Evolutionary conservation across 257 asterid species (phyloP).

Genomic region (Galeopsis tetrahit): DNA sequence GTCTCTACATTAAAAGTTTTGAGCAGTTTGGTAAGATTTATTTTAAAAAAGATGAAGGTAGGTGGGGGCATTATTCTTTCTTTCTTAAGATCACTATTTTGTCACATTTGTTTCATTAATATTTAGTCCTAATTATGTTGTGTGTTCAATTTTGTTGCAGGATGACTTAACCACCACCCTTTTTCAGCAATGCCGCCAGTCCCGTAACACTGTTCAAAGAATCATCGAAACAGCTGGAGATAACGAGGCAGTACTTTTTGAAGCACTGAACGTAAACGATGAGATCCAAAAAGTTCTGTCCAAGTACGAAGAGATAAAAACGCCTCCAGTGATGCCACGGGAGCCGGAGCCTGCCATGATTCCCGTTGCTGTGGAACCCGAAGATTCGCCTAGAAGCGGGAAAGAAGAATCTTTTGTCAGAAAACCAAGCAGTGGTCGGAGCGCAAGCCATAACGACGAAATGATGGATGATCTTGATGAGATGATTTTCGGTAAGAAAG

Average conservation of each 20-base stretch:
- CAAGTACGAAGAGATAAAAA: slow-evolving; percentile 79
- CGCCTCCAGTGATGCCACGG: slow-evolving; percentile 54
- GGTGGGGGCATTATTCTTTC: background rate
- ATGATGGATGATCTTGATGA: slow-evolving; percentile 98
- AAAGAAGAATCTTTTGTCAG: slow-evolving; percentile 68
- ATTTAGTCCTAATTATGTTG: background rate
- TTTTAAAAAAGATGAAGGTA: background rate
- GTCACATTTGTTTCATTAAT: background rate
- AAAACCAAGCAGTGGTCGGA: slow-evolving; percentile 54
- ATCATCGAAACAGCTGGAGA: slow-evolving; percentile 86
- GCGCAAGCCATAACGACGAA: slow-evolving; percentile 65
- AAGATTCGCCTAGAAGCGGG: slow-evolving; percentile 66
- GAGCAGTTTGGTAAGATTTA: background rate
- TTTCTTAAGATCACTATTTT: background rate
- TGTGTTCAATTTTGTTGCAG: slow-evolving; percentile 42
- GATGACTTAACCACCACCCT: slow-evolving; percentile 87
- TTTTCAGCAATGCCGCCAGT: slow-evolving; percentile 79
- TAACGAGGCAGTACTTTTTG: slow-evolving; percentile 90
- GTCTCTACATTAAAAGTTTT: background rate
- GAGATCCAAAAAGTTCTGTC: slow-evolving; percentile 84
- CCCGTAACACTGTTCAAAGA: slow-evolving; percentile 78
- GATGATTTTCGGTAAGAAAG: slow-evolving; percentile 93
- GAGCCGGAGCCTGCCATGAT: slow-evolving; percentile 94
- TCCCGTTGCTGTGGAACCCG: slow-evolving; percentile 87
- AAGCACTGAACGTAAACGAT: slow-evolving; percentile 92